Percentiles rank a stretch among this genome's conserved stretches.
Evolutionary conservation across 108 stramenopile species (phyloP).

Genomic region (Cyclotella cryptica): DNA sequence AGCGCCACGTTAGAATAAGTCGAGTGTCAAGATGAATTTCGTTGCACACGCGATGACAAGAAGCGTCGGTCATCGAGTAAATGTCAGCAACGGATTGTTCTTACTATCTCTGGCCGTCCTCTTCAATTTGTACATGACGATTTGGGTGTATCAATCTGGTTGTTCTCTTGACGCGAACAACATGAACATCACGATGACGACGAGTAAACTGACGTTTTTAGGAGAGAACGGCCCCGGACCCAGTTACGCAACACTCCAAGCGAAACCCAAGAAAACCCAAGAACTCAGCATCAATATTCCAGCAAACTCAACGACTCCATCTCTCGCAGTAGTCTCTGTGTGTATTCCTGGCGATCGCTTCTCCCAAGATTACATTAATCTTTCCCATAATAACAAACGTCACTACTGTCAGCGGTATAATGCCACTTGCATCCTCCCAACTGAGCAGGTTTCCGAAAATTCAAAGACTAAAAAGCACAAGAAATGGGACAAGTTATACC

Average conservation of each 20-base stretch:
- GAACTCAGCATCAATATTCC: too few relatives aligned
- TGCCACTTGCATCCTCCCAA: constrained; percentile 25
- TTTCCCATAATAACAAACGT: constrained; percentile 23
- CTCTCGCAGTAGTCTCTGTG: constrained; percentile 28
- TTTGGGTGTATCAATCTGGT: too few relatives aligned
- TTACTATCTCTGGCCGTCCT: too few relatives aligned
- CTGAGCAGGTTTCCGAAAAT: not conserved
- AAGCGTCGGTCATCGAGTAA: not conserved
- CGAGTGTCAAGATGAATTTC: not conserved
- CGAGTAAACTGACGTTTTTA: too few relatives aligned
- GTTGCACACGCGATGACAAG: not conserved
- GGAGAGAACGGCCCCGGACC: too few relatives aligned
- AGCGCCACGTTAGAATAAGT: too few relatives aligned
- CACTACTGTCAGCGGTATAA: constrained; percentile 20
- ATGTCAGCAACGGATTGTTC: too few relatives aligned
- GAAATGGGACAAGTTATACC: constrained; percentile 41
- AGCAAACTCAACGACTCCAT: not conserved
- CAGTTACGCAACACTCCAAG: too few relatives aligned
- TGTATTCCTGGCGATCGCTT: constrained; percentile 37
- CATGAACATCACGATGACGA: too few relatives aligned
- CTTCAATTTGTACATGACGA: too few relatives aligned
- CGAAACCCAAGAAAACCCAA: too few relatives aligned
- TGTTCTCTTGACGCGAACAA: too few relatives aligned
- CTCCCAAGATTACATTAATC: constrained; percentile 19
- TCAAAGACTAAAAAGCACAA: not conserved